Conservation (phyloP, 2,329 filamentous ascomycete genomes). For the Hypoxylon sp. region DNA sequence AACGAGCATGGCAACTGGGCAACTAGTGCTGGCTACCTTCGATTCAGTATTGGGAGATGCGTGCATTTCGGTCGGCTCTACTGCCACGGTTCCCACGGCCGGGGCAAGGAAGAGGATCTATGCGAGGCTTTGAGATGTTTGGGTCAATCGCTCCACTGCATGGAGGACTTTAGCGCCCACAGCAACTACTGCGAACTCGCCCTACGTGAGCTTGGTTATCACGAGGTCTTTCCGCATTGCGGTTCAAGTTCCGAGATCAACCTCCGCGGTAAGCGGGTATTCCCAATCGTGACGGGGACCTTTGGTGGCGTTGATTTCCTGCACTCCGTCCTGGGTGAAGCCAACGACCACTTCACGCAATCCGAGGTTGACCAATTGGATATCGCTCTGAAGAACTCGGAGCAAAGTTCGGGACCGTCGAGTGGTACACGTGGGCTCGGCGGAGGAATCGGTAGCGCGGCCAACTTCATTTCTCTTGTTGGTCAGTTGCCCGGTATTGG, state of each 20-base stretch:
- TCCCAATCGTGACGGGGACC: conserved; percentile 78
- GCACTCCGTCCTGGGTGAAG: conserved; percentile 82
- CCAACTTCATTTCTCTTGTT: conserved; percentile 79
- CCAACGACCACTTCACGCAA: conserved; percentile 86
- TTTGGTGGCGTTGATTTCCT: conserved; percentile 89
- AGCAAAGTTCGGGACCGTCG: conserved; percentile 59
- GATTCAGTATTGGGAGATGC: conserved; percentile 78
- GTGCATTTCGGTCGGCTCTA: conserved; percentile 85
- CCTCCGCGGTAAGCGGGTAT: conserved; percentile 75
- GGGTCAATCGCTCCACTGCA: conserved; percentile 80
- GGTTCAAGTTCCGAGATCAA: conserved; percentile 76
- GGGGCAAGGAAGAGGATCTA: conserved; percentile 80
- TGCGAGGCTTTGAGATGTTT: conserved; percentile 83
- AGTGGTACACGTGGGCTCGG: conserved; percentile 59
- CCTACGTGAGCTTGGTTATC: conserved; percentile 77
- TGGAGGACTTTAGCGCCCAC: conserved; percentile 85
- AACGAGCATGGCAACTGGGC: conserved; percentile 91
- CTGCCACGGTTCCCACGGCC: conserved; percentile 71
- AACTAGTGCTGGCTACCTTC: conserved; percentile 88
- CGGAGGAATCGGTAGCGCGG: conserved; percentile 53
- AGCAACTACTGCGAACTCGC: conserved; percentile 87
- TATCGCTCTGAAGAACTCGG: conserved; percentile 77
- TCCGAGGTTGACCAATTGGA: conserved; percentile 88
- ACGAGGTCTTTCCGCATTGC: conserved; percentile 79
- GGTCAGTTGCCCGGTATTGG: conserved; percentile 80